phyloP scores from a whole-genome alignment of 441 rosid species.

The Omphalea diandra region DNA sequence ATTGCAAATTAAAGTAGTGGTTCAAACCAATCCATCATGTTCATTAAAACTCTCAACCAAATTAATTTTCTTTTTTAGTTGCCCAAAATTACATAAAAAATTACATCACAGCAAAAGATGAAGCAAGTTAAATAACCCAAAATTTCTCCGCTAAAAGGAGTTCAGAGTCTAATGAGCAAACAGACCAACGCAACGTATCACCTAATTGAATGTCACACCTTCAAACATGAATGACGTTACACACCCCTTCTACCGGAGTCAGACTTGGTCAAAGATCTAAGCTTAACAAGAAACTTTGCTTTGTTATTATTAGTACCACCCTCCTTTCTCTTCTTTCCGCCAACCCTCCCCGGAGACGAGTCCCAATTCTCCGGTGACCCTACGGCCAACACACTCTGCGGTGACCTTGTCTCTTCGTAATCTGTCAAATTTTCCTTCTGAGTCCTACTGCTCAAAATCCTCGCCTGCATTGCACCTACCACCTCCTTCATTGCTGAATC shows the following conservation, averaged over 20 bases:
- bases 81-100: not conserved
- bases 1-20: too few relatives aligned
- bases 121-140: not conserved
- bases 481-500: slow-evolving; percentile 47
- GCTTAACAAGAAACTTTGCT: slow-evolving; percentile 35
- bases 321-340: slow-evolving; percentile 34
- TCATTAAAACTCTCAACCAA: not conserved
- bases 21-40: not conserved
- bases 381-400: slow-evolving; percentile 40
- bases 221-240: slow-evolving; percentile 15
- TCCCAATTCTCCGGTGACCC: slow-evolving; percentile 44
- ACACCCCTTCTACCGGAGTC: slow-evolving; percentile 37
- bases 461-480: slow-evolving; percentile 39
- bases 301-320: slow-evolving; percentile 28
- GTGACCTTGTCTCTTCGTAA: slow-evolving; percentile 42
- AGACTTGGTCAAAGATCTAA: slow-evolving; percentile 48
- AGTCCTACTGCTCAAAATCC: slow-evolving; percentile 22
- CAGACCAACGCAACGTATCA: not conserved
- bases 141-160: not conserved
- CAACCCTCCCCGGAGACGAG: slow-evolving; percentile 30
- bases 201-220: not conserved
- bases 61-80: too few relatives aligned
- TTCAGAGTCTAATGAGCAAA: slow-evolving; percentile 1
- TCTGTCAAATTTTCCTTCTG: slow-evolving; percentile 22
- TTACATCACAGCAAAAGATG: not conserved